Conservation (phyloP, 2,329 filamentous ascomycete species). For the Epichloe baconii region DNA sequence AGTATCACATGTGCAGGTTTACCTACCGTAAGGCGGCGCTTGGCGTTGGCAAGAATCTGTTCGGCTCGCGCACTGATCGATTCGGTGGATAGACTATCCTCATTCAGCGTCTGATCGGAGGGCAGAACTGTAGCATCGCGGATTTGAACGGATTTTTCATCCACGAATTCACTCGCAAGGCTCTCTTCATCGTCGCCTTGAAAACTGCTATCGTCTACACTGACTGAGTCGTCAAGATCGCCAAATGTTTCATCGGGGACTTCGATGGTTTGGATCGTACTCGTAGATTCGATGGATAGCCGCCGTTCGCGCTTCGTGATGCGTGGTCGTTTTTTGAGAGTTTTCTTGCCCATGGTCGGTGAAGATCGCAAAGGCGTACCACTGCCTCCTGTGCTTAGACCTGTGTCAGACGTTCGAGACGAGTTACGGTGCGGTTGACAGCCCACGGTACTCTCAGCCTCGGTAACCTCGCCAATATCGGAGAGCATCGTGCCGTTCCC, state of each 20-base stretch:
- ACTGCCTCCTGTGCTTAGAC: constrained; percentile 18
- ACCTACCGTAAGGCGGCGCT: constrained; percentile 72
- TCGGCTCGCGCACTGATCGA: constrained; percentile 74
- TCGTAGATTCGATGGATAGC: constrained; percentile 45
- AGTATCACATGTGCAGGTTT: not conserved
- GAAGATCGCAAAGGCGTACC: constrained; percentile 26
- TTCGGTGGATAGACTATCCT: constrained; percentile 56
- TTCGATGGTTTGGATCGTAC: constrained; percentile 41
- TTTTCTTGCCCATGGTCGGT: constrained; percentile 30
- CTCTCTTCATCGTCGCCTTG: constrained; percentile 58
- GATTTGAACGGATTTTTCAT: constrained; percentile 25
- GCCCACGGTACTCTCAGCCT: constrained; percentile 38
- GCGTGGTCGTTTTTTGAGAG: constrained; percentile 32
- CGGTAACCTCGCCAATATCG: constrained; percentile 47
- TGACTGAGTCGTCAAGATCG: constrained; percentile 49
- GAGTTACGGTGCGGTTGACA: constrained; percentile 26
- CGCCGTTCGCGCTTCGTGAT: constrained; percentile 34
- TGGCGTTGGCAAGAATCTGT: constrained; percentile 84
- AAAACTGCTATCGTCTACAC: constrained; percentile 51
- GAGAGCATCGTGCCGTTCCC: constrained; percentile 58
- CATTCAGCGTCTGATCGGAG: constrained; percentile 15
- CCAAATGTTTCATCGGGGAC: constrained; percentile 37
- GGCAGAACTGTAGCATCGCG: constrained; percentile 7
- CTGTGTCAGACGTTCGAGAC: constrained; percentile 18
- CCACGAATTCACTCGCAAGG: constrained; percentile 42